phyloP scores from a whole-genome alignment of 441 rosid genomes.

The Pelargonium fulgidum region DNA sequence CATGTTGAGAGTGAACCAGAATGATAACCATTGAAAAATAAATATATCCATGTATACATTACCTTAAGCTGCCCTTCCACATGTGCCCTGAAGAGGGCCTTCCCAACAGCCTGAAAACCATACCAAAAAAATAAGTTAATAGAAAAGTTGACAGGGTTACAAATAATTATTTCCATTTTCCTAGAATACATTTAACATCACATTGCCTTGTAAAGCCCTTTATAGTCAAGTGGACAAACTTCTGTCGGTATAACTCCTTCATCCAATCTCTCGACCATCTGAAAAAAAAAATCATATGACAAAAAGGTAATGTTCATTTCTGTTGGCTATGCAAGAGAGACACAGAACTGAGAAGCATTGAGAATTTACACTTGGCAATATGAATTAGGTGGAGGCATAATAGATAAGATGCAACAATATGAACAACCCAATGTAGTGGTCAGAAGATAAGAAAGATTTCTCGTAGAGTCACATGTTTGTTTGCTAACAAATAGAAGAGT shows the following conservation, averaged over 20 bases:
- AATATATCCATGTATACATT: conserved; percentile 15
- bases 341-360: too few relatives aligned
- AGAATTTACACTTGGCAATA: not conserved
- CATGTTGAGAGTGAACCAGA: conserved; percentile 17
- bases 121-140: conserved; percentile 18
- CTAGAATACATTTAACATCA: conserved; percentile 15
- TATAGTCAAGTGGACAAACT: conserved; percentile 76
- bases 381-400: not conserved
- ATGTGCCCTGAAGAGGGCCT: conserved; percentile 94
- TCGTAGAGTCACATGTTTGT: not conserved
- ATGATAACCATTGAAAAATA: conserved; percentile 2
- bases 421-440: not conserved
- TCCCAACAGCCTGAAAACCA: conserved; percentile 78
- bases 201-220: conserved; percentile 79
- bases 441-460: not conserved
- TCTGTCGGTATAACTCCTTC: conserved; percentile 70
- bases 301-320: not conserved
- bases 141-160: not conserved
- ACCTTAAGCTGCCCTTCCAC: conserved; percentile 98
- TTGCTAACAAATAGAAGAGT: too few relatives aligned
- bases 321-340: conserved; percentile 2
- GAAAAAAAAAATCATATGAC: conserved; percentile 27
- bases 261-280: conserved; percentile 94
- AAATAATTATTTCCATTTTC: conserved; percentile 12
- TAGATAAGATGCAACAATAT: not conserved